phyloP scores from a whole-genome alignment of 1,284 basidiomycete genomes.

The Tilletia horrida region DNA sequence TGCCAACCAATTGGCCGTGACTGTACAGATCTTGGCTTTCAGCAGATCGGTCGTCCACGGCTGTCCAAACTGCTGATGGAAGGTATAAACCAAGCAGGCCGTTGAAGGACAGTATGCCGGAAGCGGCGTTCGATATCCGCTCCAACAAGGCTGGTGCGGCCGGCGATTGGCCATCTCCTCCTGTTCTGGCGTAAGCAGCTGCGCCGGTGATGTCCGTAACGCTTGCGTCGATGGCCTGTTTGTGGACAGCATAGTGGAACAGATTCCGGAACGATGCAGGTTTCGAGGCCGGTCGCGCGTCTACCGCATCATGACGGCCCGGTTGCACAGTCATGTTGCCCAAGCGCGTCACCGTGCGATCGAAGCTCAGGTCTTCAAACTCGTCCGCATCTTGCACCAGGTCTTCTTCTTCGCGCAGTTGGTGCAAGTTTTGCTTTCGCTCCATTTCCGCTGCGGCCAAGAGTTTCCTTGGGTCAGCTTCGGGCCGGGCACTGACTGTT shows the following conservation, averaged over 20 bases:
- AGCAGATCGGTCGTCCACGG: not conserved
- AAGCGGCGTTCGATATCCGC: not conserved
- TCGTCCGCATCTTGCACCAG: not conserved
- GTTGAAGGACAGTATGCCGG: not conserved
- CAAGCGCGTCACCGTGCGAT: conserved; percentile 6
- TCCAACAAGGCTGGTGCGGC: not conserved
- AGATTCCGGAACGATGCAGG: conserved; percentile 7
- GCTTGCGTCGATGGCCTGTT: not conserved
- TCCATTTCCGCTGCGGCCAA: conserved; percentile 10
- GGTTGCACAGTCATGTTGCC: not conserved
- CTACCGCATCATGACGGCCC: not conserved
- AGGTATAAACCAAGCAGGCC: not conserved
- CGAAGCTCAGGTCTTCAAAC: conserved; percentile 4
- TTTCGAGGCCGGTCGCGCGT: not conserved
- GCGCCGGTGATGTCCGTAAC: not conserved
- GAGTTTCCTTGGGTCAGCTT: not conserved
- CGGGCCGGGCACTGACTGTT: not conserved
- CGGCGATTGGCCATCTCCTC: not conserved
- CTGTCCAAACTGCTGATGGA: not conserved
- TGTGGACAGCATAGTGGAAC: not conserved
- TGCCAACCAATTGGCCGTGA: no score
- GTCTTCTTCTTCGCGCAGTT: not conserved
- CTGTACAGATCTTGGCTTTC: not conserved
- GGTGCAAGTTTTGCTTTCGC: not conserved
- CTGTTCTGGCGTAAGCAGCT: not conserved